These are phyloP conservation scores for Incumbomyces lentus DNA, from an alignment of 2,329 filamentous ascomycete genomes.

Conservation along the genomic window DNA sequence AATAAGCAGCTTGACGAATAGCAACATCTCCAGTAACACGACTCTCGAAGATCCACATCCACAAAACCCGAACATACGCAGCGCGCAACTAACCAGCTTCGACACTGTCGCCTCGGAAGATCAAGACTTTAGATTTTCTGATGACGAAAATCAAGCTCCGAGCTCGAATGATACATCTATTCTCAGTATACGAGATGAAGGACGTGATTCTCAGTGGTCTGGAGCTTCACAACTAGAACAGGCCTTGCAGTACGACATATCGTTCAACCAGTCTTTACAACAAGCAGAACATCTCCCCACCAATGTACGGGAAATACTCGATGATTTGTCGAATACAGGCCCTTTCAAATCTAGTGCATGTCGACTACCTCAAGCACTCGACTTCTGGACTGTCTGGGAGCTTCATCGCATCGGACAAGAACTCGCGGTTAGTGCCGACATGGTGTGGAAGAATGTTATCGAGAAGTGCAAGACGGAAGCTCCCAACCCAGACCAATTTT, in stretches of 20 bases:
- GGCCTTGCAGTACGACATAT: background rate
- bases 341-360: conserved; percentile 25
- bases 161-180: conserved; percentile 4
- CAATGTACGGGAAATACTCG: conserved; percentile 15
- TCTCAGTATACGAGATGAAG: background rate
- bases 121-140: background rate
- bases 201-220: background rate
- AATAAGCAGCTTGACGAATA: too few relatives aligned
- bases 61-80: background rate
- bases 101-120: background rate
- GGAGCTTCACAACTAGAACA: conserved; percentile 12
- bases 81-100: background rate
- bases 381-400: conserved; percentile 6
- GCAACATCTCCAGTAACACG: too few relatives aligned
- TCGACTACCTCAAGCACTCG: conserved; percentile 16
- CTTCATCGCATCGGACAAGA: background rate
- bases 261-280: background rate
- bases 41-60: too few relatives aligned
- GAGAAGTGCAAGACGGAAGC: background rate
- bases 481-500: background rate
- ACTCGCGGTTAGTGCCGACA: background rate
- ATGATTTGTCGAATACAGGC: conserved; percentile 24
- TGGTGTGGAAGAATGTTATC: background rate
- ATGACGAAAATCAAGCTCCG: background rate
- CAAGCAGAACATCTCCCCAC: background rate